phyloP scores from a whole-genome alignment of 805 yeast species.

The Ogataea ramenticola region DNA sequence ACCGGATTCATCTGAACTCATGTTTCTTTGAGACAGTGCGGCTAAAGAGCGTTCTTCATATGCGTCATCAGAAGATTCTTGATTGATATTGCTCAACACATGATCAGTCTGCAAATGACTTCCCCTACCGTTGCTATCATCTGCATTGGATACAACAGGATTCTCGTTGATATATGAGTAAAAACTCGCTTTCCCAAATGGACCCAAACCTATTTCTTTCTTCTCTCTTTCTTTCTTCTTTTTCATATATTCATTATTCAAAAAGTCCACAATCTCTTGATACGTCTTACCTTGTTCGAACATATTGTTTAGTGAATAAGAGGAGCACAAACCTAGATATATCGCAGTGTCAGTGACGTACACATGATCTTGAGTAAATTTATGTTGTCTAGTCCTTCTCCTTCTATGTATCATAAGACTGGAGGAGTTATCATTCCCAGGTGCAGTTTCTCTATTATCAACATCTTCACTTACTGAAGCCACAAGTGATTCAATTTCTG shows the following conservation, averaged over 20 bases:
- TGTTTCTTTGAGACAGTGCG: background rate
- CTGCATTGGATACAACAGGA: background rate
- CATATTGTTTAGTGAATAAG: constrained; percentile 19
- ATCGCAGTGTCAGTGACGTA: constrained; percentile 28
- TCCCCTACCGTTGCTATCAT: background rate
- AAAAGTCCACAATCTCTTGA: constrained; percentile 17
- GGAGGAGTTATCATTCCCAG: background rate
- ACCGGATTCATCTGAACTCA: constrained; percentile 2
- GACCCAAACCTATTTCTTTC: constrained; percentile 23
- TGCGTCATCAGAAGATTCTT: constrained; percentile 5
- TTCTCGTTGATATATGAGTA: background rate
- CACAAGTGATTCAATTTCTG: too few species aligned
- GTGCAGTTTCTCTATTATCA: too few species aligned
- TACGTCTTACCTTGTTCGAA: constrained; percentile 23
- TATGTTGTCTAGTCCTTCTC: constrained; percentile 22
- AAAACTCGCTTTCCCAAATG: constrained; percentile 13
- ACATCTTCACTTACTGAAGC: too few species aligned
- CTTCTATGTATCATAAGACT: background rate
- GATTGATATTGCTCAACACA: background rate
- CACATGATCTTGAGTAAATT: constrained; percentile 27
- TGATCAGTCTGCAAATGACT: too few species aligned
- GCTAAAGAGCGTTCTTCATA: constrained; percentile 3
- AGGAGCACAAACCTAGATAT: constrained; percentile 24
- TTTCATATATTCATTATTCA: constrained; percentile 18
- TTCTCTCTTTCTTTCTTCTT: constrained; percentile 17